Percentiles rank a stretch among this genome's conserved stretches.
phyloP scores from a whole-genome alignment of 352 stramenopile genomes.

The Globisporangium irregulare region DNA sequence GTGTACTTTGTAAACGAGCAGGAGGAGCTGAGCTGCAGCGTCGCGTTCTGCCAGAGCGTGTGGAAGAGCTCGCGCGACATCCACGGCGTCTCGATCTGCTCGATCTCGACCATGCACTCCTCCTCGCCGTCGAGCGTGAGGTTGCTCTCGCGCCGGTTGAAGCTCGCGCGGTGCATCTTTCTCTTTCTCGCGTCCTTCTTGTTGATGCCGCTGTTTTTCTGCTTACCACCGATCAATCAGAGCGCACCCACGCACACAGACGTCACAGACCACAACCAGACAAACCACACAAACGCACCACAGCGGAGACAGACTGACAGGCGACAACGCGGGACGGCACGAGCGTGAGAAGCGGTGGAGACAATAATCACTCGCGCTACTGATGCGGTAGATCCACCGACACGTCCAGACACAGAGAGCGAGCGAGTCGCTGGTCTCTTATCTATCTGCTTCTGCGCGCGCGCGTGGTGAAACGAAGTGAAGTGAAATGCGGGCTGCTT shows the following conservation, averaged over 20 bases:
- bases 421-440: neutral
- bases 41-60: slow-evolving; percentile 58
- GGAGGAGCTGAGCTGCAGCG: slow-evolving; percentile 47
- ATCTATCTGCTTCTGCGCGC: neutral
- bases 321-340: neutral
- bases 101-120: slow-evolving; percentile 30
- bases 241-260: neutral
- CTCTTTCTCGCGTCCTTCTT: neutral
- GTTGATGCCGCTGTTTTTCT: neutral
- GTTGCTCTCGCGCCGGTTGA: slow-evolving; percentile 53
- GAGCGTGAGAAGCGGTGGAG: neutral
- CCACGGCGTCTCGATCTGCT: slow-evolving; percentile 47
- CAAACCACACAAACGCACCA: neutral
- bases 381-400: neutral
- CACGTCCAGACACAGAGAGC: neutral
- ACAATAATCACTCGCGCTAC: neutral
- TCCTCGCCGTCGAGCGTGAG: slow-evolving; percentile 68
- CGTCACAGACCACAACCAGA: neutral
- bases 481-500: neutral
- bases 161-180: slow-evolving; percentile 12
- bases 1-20: slow-evolving; percentile 53
- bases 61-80: slow-evolving; percentile 67
- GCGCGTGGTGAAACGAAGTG: neutral
- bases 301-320: neutral
- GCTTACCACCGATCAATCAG: neutral